These are phyloP conservation scores for Ceratocystis alfenasii DNA, from an alignment of 2,329 filamentous ascomycete species.

Conservation along the genomic window DNA sequence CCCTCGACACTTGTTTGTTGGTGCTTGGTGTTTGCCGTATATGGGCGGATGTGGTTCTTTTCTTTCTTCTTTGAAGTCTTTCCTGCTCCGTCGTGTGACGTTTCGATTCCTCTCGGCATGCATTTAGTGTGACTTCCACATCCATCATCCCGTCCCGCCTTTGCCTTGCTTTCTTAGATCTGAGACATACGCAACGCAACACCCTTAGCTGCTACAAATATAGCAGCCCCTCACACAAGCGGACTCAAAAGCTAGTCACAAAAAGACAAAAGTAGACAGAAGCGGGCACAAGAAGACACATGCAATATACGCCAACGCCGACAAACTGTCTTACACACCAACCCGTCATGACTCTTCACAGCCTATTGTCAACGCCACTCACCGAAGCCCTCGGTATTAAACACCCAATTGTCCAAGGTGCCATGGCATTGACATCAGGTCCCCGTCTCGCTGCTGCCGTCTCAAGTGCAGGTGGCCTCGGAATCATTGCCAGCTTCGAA, in stretches of 20 bases:
- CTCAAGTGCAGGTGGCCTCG: constrained; percentile 76
- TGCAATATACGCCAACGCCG: neutral
- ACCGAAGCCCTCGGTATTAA: constrained; percentile 68
- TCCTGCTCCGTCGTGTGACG: constrained; percentile 4
- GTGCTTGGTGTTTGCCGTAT: neutral
- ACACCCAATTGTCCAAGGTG: constrained; percentile 83
- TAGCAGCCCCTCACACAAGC: neutral
- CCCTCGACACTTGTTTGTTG: neutral
- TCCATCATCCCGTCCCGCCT: constrained; percentile 1
- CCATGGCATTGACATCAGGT: constrained; percentile 80
- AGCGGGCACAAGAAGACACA: neutral
- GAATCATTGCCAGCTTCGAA: constrained; percentile 59
- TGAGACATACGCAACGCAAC: constrained; percentile 11
- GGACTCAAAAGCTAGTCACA: neutral
- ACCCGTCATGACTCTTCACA: constrained; percentile 22
- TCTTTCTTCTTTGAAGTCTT: neutral
- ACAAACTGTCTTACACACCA: constrained; percentile 25
- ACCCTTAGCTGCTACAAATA: neutral
- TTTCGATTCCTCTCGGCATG: neutral
- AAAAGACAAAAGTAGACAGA: neutral
- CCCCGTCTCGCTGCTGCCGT: constrained; percentile 72
- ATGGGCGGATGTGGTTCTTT: neutral
- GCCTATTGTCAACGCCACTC: constrained; percentile 62
- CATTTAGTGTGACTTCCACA: neutral
- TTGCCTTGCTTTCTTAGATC: neutral